Percentiles rank a stretch among this genome's conserved stretches.
Conservation (phyloP, 2,329 filamentous ascomycete genomes). For the Celoporthe dispersa region DNA sequence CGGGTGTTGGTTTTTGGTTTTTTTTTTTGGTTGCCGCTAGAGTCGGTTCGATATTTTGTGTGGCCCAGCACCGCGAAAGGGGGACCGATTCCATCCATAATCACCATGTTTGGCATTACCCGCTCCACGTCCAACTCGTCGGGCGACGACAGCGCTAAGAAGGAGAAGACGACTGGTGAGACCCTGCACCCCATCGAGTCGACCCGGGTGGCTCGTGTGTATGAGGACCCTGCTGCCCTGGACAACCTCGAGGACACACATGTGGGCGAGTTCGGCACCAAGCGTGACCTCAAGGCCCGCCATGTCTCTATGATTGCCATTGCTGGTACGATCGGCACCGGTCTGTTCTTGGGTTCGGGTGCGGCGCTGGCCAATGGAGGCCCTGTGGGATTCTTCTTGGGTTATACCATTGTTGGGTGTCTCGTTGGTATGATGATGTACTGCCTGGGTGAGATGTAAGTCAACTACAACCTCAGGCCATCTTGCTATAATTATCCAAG, state of each 20-base stretch:
- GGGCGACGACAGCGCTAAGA: conserved; percentile 20
- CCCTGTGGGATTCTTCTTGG: conserved; percentile 61
- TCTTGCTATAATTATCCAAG: too few species aligned
- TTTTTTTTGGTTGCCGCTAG: not conserved
- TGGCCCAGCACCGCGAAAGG: too few species aligned
- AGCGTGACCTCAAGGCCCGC: conserved; percentile 31
- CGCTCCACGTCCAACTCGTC: conserved; percentile 20
- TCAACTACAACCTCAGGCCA: not conserved
- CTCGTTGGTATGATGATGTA: conserved; percentile 65
- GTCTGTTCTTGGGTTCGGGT: conserved; percentile 66
- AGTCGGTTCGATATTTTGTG: conserved; percentile 2
- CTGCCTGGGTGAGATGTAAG: conserved; percentile 60
- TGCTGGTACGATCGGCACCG: conserved; percentile 46
- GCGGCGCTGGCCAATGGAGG: conserved; percentile 63
- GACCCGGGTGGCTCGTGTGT: conserved; percentile 11
- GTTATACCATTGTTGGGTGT: conserved; percentile 59
- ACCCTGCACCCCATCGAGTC: conserved; percentile 21
- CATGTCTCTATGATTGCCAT: conserved; percentile 43
- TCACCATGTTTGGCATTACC: conserved; percentile 23
- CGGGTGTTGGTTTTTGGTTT: not conserved
- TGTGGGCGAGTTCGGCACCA: conserved; percentile 27
- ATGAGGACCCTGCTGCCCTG: conserved; percentile 25
- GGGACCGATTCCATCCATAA: too few species aligned
- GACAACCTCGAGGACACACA: conserved; percentile 24
- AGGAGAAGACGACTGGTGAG: conserved; percentile 20